Evolutionary conservation across 176 grass and related monocot genomes (phyloP), one percentile per base, ranked within the genome.

Genomic region (Saccharum officinarum): DNA sequence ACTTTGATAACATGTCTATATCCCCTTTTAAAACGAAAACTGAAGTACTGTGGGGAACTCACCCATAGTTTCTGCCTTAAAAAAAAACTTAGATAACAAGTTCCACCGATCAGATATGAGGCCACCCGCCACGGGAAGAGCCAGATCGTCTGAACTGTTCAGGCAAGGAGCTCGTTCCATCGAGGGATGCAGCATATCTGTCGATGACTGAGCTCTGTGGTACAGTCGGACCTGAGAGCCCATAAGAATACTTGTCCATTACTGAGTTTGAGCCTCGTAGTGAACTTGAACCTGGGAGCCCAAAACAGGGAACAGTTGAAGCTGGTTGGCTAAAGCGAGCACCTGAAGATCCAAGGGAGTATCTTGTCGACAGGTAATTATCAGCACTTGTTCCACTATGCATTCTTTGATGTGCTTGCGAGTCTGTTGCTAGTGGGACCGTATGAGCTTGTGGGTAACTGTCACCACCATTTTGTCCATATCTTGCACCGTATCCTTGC

Each of bases 171-270:
- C 89, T 96, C 10, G 79, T 86, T 81, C 90, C 87, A 25, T 89
- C 83, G 0, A 95, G 86, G 41, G 70, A 67, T 5, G 84, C 86
- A 9, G 92, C 82, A 81, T 98, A 94, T 71, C 50, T 93, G 38
- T 94, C 78, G 25, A 87, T 92, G 46, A 78, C 84, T 16, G 88
- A 98, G 18, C 59, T 84, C 72, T 18, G 37, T 59, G 66, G 10
- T n/a, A 59, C 83, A 63, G 30, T 79, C 11, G 76, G 66, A 40
- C 68, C 73, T 20, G 71, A 80, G 17, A 85, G 42, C n/a, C 47
- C 60, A 16, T 86, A 86, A 0, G 79, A 82, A 81, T 98, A 94
- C 74, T 57, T 91, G 69, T 92, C 86, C 66, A 82, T 89, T 69
- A 87, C 85, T 22, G 87, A 98, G n/a, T 78, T 87, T 73, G 87